A percentile compares a stretch with the other conserved stretches of the same genome.
Evolutionary conservation across 192 early-diverging fungal genomes (phyloP).

Genomic region (Radiomyces spectabilis): DNA sequence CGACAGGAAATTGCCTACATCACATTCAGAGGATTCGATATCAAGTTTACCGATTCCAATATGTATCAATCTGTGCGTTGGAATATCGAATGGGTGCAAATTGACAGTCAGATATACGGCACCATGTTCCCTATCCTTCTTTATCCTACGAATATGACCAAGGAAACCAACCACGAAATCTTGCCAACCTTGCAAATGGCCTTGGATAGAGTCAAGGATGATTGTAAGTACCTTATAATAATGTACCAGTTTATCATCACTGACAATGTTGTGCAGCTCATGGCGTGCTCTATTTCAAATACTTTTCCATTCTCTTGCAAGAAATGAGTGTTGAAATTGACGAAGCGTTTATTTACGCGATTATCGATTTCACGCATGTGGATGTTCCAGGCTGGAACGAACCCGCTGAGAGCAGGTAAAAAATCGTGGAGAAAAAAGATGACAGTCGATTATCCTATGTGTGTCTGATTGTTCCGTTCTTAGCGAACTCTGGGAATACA

Average conservation of each 20-base stretch:
- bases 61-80: constrained; percentile 73
- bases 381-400: constrained; percentile 56
- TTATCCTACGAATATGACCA: constrained; percentile 83
- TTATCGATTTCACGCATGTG: constrained; percentile 84
- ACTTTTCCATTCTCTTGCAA: constrained; percentile 86
- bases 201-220: constrained; percentile 82
- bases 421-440: constrained; percentile 6
- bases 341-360: constrained; percentile 82
- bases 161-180: constrained; percentile 51
- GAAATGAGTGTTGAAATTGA: constrained; percentile 93
- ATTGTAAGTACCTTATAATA: constrained; percentile 38
- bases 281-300: constrained; percentile 93
- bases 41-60: constrained; percentile 75
- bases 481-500: constrained; percentile 40
- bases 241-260: background rate
- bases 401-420: background rate
- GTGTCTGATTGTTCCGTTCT: background rate
- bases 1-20: constrained; percentile 77
- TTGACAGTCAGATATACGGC: constrained; percentile 94
- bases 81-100: constrained; percentile 84
- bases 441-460: background rate
- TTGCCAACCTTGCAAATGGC: constrained; percentile 64
- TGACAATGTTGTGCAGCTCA: constrained; percentile 47
- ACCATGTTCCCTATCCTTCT: constrained; percentile 86
- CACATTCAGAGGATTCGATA: constrained; percentile 67